Base-by-base conservation (phyloP, 2,329 filamentous ascomycete genomes). In the Lachnellula willkommii region DNA sequence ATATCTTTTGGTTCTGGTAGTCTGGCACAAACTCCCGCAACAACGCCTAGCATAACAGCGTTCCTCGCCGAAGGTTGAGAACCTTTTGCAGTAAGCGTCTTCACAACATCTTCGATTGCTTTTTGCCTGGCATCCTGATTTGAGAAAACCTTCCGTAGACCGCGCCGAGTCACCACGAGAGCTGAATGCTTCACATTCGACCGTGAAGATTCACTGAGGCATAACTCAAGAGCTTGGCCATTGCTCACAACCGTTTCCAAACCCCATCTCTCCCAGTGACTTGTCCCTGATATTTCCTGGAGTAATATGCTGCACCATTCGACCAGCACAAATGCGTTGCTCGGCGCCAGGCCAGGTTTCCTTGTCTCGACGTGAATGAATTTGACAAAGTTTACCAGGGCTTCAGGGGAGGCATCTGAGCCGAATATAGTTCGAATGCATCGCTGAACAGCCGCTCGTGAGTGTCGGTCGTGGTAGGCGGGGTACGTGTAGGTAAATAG, bases 281-380 rank as follows among this genome's bases (percentile, higher is more conserved):
- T 69, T 15, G 81, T 81, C 48, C 79, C 79, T 35, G 81, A 81
- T 26, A 91, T 77, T 56, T 87, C 79, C 66, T 92, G 85, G 63
- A 96, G 81, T 50, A 96, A 74, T 56, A 93, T 72, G 56, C 87
- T 88, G 71, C 85, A 90, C 93, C 93, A 99, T 71, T 96, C 90
- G 14, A 94, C 80, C 63, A 99, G 77, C 49, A 95, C 90, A 69
- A 96, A 95, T 5, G 91, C 89, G 72, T 85, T 95, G 45, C 81
- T 83, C 15, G 88, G 76, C 35, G 93, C 90, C 65, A 97, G 85
- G 60, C 84, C 85, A 17, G 80, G 75, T 71, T 95, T 96, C 60
- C 82, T 79, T 14, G 86, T 82, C 72, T 99, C 93, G 35, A 78
- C 75, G 59, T 85, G 82, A 57, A 96, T 72, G 50, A 81, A 81